Percentiles rank a stretch among this genome's conserved stretches.
Conservation (phyloP, 768 basidiomycete genomes). For the Tricholoma sp. region DNA sequence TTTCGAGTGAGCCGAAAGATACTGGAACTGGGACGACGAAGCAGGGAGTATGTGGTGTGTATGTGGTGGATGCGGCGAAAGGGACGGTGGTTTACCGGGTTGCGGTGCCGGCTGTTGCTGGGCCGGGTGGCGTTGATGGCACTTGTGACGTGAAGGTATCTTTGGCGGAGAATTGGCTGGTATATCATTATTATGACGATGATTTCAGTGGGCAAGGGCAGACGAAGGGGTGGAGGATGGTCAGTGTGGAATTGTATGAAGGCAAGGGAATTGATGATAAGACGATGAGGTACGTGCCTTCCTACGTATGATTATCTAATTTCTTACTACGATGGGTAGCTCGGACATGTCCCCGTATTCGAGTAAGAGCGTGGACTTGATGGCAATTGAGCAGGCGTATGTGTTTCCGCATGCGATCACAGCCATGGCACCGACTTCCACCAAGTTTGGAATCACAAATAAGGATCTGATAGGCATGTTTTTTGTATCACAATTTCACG, state of each 20-base stretch:
- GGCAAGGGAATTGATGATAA: constrained; percentile 63
- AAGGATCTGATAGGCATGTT: constrained; percentile 77
- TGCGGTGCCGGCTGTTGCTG: constrained; percentile 38
- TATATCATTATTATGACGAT: constrained; percentile 79
- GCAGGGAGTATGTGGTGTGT: constrained; percentile 50
- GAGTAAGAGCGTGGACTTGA: constrained; percentile 45
- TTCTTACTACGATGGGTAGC: constrained; percentile 18
- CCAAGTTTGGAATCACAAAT: constrained; percentile 82
- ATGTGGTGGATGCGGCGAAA: constrained; percentile 75
- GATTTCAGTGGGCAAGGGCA: constrained; percentile 38
- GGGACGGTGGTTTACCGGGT: constrained; percentile 72
- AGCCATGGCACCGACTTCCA: constrained; percentile 69
- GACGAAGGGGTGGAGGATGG: constrained; percentile 66
- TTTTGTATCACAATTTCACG: not conserved
- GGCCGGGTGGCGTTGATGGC: constrained; percentile 16
- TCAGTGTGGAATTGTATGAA: constrained; percentile 89
- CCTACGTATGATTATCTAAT: not conserved
- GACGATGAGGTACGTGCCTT: constrained; percentile 53
- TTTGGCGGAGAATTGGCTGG: constrained; percentile 89
- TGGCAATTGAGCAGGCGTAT: constrained; percentile 64
- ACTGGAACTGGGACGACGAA: constrained; percentile 7
- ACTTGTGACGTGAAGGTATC: constrained; percentile 63
- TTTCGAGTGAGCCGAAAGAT: not conserved
- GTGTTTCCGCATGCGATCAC: constrained; percentile 65
- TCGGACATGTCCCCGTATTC: constrained; percentile 44